Conservation (phyloP, 139 green algal species). For the Haematococcus lacustris region DNA sequence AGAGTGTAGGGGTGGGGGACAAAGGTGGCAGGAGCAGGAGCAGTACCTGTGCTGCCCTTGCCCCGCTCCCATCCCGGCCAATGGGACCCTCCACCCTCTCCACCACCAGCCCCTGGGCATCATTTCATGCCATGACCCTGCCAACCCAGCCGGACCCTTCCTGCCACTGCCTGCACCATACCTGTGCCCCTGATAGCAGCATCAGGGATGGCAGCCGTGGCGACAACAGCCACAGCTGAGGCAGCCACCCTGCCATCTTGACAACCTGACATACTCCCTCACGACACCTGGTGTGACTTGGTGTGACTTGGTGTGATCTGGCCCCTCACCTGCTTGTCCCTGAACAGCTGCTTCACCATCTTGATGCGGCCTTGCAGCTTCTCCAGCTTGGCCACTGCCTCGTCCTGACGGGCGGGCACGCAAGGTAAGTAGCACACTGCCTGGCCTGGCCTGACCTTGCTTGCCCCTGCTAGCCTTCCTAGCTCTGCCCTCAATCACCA, state of each 20-base stretch:
- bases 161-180: background rate
- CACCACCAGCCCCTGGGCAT: background rate
- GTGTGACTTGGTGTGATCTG: background rate
- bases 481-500: no score
- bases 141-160: background rate
- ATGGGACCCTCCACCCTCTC: background rate
- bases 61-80: no score
- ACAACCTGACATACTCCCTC: no score
- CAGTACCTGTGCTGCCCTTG: no score
- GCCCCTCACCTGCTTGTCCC: slow-evolving; percentile 50
- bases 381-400: slow-evolving; percentile 69
- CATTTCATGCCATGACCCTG: background rate
- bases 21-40: no score
- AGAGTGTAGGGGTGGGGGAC: background rate
- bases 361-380: slow-evolving; percentile 51
- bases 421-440: background rate
- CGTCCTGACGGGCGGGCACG: slow-evolving; percentile 31
- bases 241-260: background rate
- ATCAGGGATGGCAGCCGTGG: background rate
- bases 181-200: background rate
- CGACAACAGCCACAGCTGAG: background rate
- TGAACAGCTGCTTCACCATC: slow-evolving; percentile 80
- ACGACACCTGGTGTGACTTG: no score
- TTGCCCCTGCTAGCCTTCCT: background rate
- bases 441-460: background rate